A percentile compares a stretch with the other conserved stretches of the same genome.
Conservation (phyloP, 106 monocot species). For the Dioscorea alata region DNA sequence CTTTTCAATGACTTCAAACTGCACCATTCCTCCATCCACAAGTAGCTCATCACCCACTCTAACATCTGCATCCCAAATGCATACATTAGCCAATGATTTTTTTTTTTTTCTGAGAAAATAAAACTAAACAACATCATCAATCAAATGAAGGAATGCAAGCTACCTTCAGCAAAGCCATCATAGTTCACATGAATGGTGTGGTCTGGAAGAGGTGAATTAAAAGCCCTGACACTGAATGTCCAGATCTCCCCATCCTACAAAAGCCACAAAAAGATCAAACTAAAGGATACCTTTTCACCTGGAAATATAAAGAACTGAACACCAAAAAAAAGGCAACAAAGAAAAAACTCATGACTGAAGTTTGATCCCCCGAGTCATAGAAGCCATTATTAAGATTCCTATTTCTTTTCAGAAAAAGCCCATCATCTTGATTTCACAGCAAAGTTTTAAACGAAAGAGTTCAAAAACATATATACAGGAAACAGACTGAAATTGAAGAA, state of each 20-base stretch:
- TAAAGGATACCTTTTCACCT: not conserved
- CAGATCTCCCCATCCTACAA: slow-evolving; percentile 95
- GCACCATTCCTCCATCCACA: slow-evolving; percentile 99
- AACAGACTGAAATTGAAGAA: no score
- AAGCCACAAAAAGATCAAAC: not conserved
- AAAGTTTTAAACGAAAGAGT: no score
- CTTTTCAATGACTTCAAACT: slow-evolving; percentile 97
- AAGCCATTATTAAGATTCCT: no score
- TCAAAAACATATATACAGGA: no score
- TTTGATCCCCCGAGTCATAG: no score
- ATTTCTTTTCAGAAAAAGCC: no score
- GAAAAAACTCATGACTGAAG: no score
- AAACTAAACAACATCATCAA: no score
- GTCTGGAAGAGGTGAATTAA: slow-evolving; percentile 75
- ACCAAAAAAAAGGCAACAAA: no score
- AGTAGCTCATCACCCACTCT: slow-evolving; percentile 94
- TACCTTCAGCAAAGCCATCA: slow-evolving; percentile 96
- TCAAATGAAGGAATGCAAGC: not conserved
- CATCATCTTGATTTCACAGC: no score
- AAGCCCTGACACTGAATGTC: slow-evolving; percentile 89
- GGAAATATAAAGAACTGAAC: no score
- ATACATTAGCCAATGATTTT: not conserved
- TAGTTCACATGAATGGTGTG: slow-evolving; percentile 85
- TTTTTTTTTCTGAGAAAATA: no score
- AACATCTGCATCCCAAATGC: slow-evolving; percentile 52